Evolutionary conservation across 495 filamentous ascomycete species (phyloP), one percentile per base, ranked within the genome.

Genomic region (Penicillium arizonense): DNA sequence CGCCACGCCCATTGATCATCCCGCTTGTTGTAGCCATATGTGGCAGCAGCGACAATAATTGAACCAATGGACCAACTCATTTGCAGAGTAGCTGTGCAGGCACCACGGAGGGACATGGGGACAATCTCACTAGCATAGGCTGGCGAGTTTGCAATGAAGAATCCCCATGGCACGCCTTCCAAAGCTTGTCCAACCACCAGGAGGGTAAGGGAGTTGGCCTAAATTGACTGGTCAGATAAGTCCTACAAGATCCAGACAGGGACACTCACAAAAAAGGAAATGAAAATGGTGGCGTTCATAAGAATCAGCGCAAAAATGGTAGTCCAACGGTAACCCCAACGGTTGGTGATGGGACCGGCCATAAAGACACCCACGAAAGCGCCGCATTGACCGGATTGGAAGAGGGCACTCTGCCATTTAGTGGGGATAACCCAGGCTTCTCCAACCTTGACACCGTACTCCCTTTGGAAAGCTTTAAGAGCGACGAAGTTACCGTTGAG

Each of bases 91-190:
- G 83, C 84, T 0, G 87, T 89, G 33, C 84, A 61, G 52, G 85
- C 86, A 36, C 81, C 79, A 36, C 87, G 74, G 37, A 90, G 77
- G 26, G 77, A 73, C 1, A 87, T 73, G 2, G 87, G 87, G 50
- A 79, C 83, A 41, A 89, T 82, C 62, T 90, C 87, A 53, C 82
- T 82, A 38, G 85, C 86, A 61, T 89, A 90, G 9, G 86, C 87
- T 61, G 85, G 84, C 21, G 84, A 83, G 18, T 85, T 74, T 8
- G 86, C 87, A 64, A 87, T 86, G 68, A 88, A 88, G 52, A 90
- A 79, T 37, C 87, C 87, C 86, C 86, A 89, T 43, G 84, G 82
- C 49, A 89, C 81, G 57, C 87, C 87, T 56, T 85, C 85, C 13
- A 90, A 68, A 30, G 87, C 83, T 66, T 88, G 85, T 9, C 82